Percentiles rank a stretch among this genome's conserved stretches.
These are phyloP conservation scores for Fusarium xyrophilum DNA, from an alignment of 2,329 filamentous ascomycete genomes.

Conservation along the genomic window DNA sequence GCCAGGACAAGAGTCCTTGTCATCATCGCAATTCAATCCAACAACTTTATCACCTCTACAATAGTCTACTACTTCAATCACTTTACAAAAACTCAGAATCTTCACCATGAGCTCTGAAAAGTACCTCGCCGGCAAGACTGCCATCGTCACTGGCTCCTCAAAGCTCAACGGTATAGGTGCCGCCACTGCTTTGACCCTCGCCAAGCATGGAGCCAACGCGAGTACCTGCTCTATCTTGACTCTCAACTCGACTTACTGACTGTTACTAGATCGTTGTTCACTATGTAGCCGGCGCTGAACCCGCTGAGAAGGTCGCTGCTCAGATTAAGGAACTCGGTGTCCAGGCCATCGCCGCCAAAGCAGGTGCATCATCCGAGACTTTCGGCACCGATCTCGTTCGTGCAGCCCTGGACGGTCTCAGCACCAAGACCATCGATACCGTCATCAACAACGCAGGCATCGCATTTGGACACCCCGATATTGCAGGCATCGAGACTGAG, in stretches of 20 bases:
- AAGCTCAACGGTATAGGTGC: slow-evolving; percentile 8
- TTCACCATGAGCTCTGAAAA: slow-evolving; percentile 30
- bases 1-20: not conserved
- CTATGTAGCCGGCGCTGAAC: not conserved
- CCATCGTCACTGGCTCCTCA: slow-evolving; percentile 36
- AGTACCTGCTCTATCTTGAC: fast-evolving
- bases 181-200: not conserved
- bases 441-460: slow-evolving; percentile 13
- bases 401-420: not conserved
- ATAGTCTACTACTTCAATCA: not conserved
- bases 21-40: not conserved
- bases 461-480: slow-evolving; percentile 25
- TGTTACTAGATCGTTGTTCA: not conserved
- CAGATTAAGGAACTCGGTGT: not conserved
- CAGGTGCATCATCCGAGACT: not conserved
- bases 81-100: not conserved
- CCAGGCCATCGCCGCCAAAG: not conserved
- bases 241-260: fast-evolving
- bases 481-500: not conserved
- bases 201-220: slow-evolving; percentile 8
- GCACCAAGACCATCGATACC: slow-evolving; percentile 6
- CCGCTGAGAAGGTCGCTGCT: not conserved
- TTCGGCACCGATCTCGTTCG: slow-evolving; percentile 3
- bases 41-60: not conserved
- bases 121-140: slow-evolving; percentile 37